phyloP scores from a whole-genome alignment of 2,329 filamentous ascomycete genomes.

The Ascochyta koolunga region DNA sequence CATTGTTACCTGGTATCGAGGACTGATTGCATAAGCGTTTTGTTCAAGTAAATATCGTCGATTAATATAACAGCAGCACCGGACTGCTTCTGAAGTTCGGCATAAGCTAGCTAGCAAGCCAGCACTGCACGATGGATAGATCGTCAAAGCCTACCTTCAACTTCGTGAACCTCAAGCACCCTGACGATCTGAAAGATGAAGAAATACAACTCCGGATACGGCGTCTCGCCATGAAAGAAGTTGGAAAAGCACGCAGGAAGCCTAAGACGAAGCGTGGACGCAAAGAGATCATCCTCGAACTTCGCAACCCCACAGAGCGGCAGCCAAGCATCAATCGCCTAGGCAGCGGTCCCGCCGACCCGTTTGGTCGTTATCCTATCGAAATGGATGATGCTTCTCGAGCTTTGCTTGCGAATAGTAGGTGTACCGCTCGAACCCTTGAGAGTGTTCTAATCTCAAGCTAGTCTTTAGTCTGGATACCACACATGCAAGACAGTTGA shows the following conservation, averaged over 20 bases:
- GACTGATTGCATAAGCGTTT: constrained; percentile 15
- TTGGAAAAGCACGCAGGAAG: constrained; percentile 35
- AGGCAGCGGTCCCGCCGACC: constrained; percentile 31
- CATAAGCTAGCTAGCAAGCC: not conserved
- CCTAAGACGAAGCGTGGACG: constrained; percentile 34
- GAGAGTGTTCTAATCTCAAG: constrained; percentile 13
- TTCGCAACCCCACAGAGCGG: constrained; percentile 20
- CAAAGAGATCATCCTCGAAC: constrained; percentile 37
- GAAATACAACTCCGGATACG: constrained; percentile 40
- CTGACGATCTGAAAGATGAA: constrained; percentile 40
- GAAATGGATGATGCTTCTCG: constrained; percentile 31
- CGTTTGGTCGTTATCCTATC: constrained; percentile 35
- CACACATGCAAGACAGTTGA: constrained; percentile 28
- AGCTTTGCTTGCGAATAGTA: constrained; percentile 34
- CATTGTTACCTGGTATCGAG: not conserved
- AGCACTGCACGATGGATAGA: constrained; percentile 26
- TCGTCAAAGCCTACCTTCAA: constrained; percentile 35
- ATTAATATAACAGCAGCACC: constrained; percentile 4
- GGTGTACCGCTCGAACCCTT: not conserved
- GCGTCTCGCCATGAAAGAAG: constrained; percentile 42
- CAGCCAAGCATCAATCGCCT: constrained; percentile 24
- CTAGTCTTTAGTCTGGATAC: constrained; percentile 34
- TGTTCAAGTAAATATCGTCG: not conserved
- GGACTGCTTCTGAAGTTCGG: not conserved
- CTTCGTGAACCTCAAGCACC: constrained; percentile 41